These are phyloP conservation scores for Pythium periplocum DNA, from an alignment of 352 stramenopile genomes.

Conservation along the genomic window DNA sequence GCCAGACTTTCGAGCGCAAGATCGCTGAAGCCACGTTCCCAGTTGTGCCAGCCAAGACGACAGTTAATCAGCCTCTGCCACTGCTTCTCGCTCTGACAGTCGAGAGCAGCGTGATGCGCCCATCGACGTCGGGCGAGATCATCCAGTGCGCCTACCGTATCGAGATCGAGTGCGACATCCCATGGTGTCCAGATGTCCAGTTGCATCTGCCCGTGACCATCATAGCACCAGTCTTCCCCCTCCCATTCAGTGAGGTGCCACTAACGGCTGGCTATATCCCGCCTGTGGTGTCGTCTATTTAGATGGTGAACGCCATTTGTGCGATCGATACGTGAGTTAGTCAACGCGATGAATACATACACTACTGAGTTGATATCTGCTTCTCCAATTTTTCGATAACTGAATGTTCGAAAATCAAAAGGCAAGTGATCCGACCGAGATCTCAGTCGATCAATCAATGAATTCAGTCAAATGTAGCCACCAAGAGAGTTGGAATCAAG, in stretches of 20 bases:
- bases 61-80: conserved; percentile 41
- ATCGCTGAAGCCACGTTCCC: conserved; percentile 42
- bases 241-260: not conserved
- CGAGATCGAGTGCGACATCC: conserved; percentile 62
- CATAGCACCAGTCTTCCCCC: conserved; percentile 21
- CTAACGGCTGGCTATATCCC: conserved; percentile 15
- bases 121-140: conserved; percentile 40
- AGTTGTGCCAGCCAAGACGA: conserved; percentile 29
- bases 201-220: conserved; percentile 55
- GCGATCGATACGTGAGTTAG: too few relatives aligned
- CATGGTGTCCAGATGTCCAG: conserved; percentile 53
- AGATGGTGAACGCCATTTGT: too few relatives aligned
- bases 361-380: too few relatives aligned
- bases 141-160: conserved; percentile 54
- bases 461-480: too few relatives aligned
- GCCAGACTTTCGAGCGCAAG: conserved; percentile 30
- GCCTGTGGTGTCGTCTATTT: not conserved
- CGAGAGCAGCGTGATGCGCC: conserved; percentile 25
- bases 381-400: too few relatives aligned
- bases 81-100: conserved; percentile 30
- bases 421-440: too few relatives aligned
- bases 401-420: too few relatives aligned
- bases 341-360: too few relatives aligned
- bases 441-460: too few relatives aligned
- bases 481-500: too few relatives aligned